phyloP scores from a whole-genome alignment of 345 rosid species.

The thale cress (Arabidopsis thaliana) region TAIR10.1 NC_003071.7:6544501-6545000 shows the following conservation, averaged over 20 bases:
- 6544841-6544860: background rate
- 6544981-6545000: too few species aligned
- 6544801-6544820: background rate
- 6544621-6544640: background rate
- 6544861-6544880: background rate
- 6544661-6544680: conserved; percentile 1
- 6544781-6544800: background rate
- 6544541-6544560: background rate
- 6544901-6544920: too few species aligned
- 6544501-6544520: background rate
- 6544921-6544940: too few species aligned
- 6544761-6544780: background rate
- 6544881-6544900: too few species aligned
- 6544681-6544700: background rate
- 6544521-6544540: conserved; percentile 18
- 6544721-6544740: background rate
- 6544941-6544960: too few species aligned
- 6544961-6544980: too few species aligned
- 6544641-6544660: background rate
- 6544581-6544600: background rate
- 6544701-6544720: background rate
- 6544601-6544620: conserved; percentile 3
- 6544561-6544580: too few species aligned
- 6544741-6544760: background rate
- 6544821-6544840: background rate